A percentile compares a stretch with the other conserved stretches of the same genome.
phyloP scores from a whole-genome alignment of 2,329 filamentous ascomycete species.

The Pseudogymnoascus sp. region DNA sequence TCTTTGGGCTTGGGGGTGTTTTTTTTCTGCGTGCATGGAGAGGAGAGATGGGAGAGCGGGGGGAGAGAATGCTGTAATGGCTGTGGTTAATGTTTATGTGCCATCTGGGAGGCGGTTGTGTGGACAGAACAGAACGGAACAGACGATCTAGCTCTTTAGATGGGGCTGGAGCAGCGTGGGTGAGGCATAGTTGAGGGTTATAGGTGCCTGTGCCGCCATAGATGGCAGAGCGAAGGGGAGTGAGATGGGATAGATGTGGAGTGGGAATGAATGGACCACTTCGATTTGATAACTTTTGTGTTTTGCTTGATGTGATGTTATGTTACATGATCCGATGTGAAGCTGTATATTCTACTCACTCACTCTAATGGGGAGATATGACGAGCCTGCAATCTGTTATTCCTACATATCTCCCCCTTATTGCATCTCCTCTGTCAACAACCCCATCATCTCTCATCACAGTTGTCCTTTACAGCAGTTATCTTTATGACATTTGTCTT shows the following conservation, averaged over 20 bases:
- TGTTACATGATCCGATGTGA: neutral
- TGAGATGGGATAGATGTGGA: neutral
- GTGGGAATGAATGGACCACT: neutral
- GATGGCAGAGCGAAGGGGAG: neutral
- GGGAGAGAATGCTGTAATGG: neutral
- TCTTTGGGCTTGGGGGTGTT: neutral
- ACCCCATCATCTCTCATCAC: too few relatives aligned
- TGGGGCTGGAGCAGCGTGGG: neutral
- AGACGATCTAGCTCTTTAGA: neutral
- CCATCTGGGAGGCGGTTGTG: neutral
- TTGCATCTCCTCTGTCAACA: too few relatives aligned
- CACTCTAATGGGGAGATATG: too few relatives aligned
- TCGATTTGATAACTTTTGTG: neutral
- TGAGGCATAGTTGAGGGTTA: neutral
- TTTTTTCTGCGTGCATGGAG: neutral
- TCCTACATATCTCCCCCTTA: too few relatives aligned
- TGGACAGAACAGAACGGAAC: neutral
- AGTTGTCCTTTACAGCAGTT: too few relatives aligned
- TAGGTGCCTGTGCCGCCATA: neutral
- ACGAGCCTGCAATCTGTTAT: too few relatives aligned
- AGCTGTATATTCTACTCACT: neutral
- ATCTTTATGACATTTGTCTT: too few relatives aligned
- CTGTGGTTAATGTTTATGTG: neutral
- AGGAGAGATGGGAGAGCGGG: neutral
- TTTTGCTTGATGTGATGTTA: neutral